Percentiles rank a stretch among this genome's conserved stretches.
Evolutionary conservation across 2,329 filamentous ascomycete genomes (phyloP).

Genomic region (Venturiaceae sp.): DNA sequence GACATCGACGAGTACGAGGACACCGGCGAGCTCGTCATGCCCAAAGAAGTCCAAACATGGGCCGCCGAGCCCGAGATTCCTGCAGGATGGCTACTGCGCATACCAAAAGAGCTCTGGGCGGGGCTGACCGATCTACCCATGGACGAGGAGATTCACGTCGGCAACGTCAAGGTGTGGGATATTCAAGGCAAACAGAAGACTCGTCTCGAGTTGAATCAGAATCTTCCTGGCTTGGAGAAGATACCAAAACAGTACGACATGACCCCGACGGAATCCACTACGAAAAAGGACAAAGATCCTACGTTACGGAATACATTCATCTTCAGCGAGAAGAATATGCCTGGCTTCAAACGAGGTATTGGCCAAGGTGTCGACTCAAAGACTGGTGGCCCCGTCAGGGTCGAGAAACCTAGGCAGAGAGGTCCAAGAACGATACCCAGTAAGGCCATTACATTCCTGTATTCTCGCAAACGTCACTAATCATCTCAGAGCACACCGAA

Average conservation of each 20-base stretch:
- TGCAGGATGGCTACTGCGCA: slow-evolving; percentile 25
- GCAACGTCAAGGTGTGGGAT: slow-evolving; percentile 21
- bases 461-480: slow-evolving; percentile 7
- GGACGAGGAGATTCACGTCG: slow-evolving; percentile 27
- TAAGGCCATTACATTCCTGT: not conserved
- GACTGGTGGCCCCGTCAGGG: slow-evolving; percentile 2
- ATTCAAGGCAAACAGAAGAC: slow-evolving; percentile 11
- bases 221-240: not conserved
- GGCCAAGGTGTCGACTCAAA: slow-evolving; percentile 10
- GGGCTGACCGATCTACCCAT: slow-evolving; percentile 23
- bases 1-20: slow-evolving; percentile 30
- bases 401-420: slow-evolving; percentile 1
- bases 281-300: slow-evolving; percentile 32
- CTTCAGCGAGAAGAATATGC: slow-evolving; percentile 88
- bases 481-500: slow-evolving; percentile 60
- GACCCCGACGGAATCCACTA: slow-evolving; percentile 24
- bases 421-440: slow-evolving; percentile 4
- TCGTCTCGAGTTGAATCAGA: slow-evolving; percentile 10
- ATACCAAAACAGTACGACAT: slow-evolving; percentile 62
- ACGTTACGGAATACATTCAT: slow-evolving; percentile 62
- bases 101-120: slow-evolving; percentile 28
- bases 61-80: slow-evolving; percentile 1
- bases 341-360: slow-evolving; percentile 49
- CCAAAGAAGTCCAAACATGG: slow-evolving; percentile 12
- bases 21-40: slow-evolving; percentile 30